Evolutionary conservation across 2,329 filamentous ascomycete genomes (phyloP).

Genomic region (Parascedosporium putredinis): DNA sequence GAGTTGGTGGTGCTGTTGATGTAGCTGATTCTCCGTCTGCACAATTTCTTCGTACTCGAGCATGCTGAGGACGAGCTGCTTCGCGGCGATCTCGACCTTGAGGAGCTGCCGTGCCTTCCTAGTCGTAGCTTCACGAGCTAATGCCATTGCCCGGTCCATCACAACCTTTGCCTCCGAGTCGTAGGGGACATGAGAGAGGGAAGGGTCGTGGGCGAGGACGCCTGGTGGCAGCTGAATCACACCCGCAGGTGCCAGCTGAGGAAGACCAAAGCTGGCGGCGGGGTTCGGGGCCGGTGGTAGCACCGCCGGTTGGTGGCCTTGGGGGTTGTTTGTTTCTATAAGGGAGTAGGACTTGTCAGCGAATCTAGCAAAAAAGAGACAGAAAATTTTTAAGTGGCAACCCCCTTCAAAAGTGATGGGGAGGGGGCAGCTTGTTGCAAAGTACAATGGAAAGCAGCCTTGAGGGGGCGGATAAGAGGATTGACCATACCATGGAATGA

Average conservation of each 20-base stretch:
- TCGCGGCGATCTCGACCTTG: slow-evolving; percentile 42
- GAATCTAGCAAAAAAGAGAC: background rate
- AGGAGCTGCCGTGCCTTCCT: slow-evolving; percentile 35
- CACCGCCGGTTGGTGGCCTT: slow-evolving; percentile 19
- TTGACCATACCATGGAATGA: slow-evolving; percentile 49
- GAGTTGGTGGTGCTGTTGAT: slow-evolving; percentile 15
- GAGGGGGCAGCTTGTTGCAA: background rate
- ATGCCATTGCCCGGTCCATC: slow-evolving; percentile 34
- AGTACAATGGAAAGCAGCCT: background rate
- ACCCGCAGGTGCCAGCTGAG: slow-evolving; percentile 7
- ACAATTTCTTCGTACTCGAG: slow-evolving; percentile 38
- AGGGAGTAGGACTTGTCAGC: too few relatives aligned
- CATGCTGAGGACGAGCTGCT: slow-evolving; percentile 43
- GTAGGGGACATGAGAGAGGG: slow-evolving; percentile 17
- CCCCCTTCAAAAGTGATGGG: background rate
- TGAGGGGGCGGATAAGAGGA: too few relatives aligned
- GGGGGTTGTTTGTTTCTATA: slow-evolving; percentile 35
- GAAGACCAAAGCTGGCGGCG: slow-evolving; percentile 6
- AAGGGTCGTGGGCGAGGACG: slow-evolving; percentile 7
- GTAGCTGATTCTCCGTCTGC: slow-evolving; percentile 17
- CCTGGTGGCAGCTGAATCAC: slow-evolving; percentile 6
- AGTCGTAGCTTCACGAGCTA: slow-evolving; percentile 30
- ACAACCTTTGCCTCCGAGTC: slow-evolving; percentile 26
- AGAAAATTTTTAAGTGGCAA: background rate
- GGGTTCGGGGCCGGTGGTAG: slow-evolving; percentile 9